Base-by-base conservation (phyloP, 345 rosid species). In the Salix suchowensis region DNA sequence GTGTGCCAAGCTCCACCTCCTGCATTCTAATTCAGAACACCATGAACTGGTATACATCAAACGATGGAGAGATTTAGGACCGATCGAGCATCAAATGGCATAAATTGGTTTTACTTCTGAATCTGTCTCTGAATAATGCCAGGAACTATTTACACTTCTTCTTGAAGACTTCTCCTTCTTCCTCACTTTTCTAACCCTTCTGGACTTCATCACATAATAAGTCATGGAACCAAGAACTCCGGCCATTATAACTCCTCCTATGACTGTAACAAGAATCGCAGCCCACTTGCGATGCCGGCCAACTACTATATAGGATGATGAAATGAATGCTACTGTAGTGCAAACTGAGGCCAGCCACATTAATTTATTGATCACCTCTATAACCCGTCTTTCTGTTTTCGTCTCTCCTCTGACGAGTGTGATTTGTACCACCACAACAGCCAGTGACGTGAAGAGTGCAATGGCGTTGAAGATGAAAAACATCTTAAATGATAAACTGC, bases 301-400 rank as follows among this genome's bases (percentile, higher is more conserved):
- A 9, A 91, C 92, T 65, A 96, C 97, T 70, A 92, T 96, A 74
- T 92, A 93, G 5, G 98, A 86, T 1, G 96, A 89, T 12, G 99
- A 86, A 32, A 88, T 86, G 52, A 92, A 96, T 0, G 97, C 92
- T 42, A 93, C 90, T 0, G 92, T 84, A 39, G 94, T 93, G 88
- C 92, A 93, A 37, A 91, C 93, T 61, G 98, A 92, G 13, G 99
- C 99, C 30, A 96, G 77, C 98, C 99, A 96, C 98, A 93, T 91
- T 74, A 93, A 79, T 81, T 96, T 96, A 76, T 96, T 96, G 76
- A 93, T 96, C 72, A 92, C 88, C 79, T 90, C 91, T 73, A 92
- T 88, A 4, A 96, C 96, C 78, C 86, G 87, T 82, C 94, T 90
- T 76, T 90, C 97, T 0, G 98, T 68, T 65, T 91, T 93, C 13